phyloP scores from a whole-genome alignment of 192 early-diverging fungal species.

The Powellomyces hirtus region DNA sequence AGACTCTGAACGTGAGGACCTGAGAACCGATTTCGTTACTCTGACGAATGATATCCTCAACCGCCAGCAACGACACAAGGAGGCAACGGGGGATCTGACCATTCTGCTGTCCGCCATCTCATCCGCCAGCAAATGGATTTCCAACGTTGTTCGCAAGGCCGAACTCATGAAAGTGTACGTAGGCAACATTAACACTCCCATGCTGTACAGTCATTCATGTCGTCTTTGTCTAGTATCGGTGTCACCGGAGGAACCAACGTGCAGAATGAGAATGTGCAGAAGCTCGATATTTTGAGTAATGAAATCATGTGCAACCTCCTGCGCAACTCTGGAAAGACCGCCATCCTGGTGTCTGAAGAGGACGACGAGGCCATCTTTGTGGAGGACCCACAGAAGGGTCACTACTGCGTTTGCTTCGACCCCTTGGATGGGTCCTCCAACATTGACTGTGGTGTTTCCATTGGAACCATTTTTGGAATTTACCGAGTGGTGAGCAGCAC shows the following conservation, averaged over 20 bases:
- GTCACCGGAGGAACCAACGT: slow-evolving; percentile 86
- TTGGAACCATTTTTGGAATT: slow-evolving; percentile 99
- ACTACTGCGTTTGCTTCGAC: slow-evolving; percentile 97
- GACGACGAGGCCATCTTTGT: slow-evolving; percentile 91
- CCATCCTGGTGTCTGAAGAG: slow-evolving; percentile 95
- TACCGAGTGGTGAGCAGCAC: slow-evolving; percentile 72
- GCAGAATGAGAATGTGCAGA: slow-evolving; percentile 93
- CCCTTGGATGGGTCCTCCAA: slow-evolving; percentile 96
- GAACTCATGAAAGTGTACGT: slow-evolving; percentile 91
- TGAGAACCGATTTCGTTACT: slow-evolving; percentile 87
- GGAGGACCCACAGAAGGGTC: slow-evolving; percentile 70
- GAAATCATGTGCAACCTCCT: slow-evolving; percentile 98
- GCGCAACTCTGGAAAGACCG: slow-evolving; percentile 81
- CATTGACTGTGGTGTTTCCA: slow-evolving; percentile 97
- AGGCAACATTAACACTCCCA: too few species aligned
- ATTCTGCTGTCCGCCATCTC: slow-evolving; percentile 86
- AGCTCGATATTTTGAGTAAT: slow-evolving; percentile 95
- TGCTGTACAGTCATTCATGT: not conserved
- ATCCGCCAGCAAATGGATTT: slow-evolving; percentile 95
- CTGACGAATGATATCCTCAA: slow-evolving; percentile 89
- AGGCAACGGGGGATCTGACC: slow-evolving; percentile 92
- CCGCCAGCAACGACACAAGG: slow-evolving; percentile 81
- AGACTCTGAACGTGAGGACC: slow-evolving; percentile 39
- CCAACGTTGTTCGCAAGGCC: slow-evolving; percentile 94
- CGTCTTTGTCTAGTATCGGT: slow-evolving; percentile 62